A percentile compares a stretch with the other conserved stretches of the same genome.
Evolutionary conservation across 108 stramenopile genomes (phyloP).

Genomic region (Cyclostephanos invisitatus): DNA sequence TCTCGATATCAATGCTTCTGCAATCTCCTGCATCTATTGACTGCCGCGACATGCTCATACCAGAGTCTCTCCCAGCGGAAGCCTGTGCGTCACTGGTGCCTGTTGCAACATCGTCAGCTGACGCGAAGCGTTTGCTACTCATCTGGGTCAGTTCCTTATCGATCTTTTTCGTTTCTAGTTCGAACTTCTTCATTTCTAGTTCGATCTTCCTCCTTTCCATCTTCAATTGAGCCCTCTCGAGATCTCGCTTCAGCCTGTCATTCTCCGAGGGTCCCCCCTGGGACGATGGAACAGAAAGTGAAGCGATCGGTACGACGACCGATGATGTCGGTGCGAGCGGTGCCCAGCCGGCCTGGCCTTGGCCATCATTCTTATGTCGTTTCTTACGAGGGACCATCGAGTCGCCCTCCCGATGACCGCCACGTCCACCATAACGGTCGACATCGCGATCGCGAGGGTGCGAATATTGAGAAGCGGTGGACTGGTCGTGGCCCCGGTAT

Average conservation of each 20-base stretch:
- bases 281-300: not conserved
- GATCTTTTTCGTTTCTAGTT: not conserved
- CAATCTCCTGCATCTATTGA: not conserved
- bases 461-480: not conserved
- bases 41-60: not conserved
- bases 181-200: not conserved
- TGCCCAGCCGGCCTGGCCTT: not conserved
- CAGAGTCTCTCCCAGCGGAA: not conserved
- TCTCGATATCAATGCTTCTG: not conserved
- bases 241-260: conserved; percentile 4
- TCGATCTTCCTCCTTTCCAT: not conserved
- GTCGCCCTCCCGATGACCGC: too few species aligned
- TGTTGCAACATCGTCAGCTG: not conserved
- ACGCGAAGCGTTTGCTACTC: not conserved
- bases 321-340: not conserved
- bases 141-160: not conserved
- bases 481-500: not conserved
- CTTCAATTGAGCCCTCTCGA: not conserved
- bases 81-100: not conserved
- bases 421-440: not conserved
- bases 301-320: not conserved
- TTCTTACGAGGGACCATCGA: not conserved
- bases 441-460: too few species aligned
- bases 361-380: not conserved
- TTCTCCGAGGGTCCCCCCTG: not conserved